Evolutionary conservation across 2,329 filamentous ascomycete genomes (phyloP).

Genomic region (Endoconidiophora polonica): DNA sequence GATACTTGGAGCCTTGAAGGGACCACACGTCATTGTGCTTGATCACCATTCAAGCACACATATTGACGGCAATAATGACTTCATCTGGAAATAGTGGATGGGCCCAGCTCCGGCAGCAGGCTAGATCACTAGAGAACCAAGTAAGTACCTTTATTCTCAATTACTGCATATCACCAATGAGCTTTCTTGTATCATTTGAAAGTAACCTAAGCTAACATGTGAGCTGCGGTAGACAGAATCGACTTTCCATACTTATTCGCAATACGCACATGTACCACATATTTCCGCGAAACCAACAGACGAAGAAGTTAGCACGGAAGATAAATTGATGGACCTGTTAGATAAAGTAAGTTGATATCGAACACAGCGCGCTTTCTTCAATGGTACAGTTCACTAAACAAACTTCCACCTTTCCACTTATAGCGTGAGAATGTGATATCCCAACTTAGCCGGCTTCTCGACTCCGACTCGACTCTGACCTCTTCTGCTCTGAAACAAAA

Average conservation of each 20-base stretch:
- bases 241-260: constrained; percentile 72
- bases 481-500: constrained; percentile 93
- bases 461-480: constrained; percentile 75
- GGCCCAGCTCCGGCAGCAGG: constrained; percentile 88
- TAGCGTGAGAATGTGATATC: constrained; percentile 68
- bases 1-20: constrained; percentile 9
- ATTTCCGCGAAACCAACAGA: constrained; percentile 71
- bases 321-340: constrained; percentile 68
- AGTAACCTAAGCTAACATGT: constrained; percentile 7
- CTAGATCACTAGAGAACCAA: constrained; percentile 75
- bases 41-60: not conserved
- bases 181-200: not conserved
- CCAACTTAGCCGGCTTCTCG: constrained; percentile 75
- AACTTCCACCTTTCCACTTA: not conserved
- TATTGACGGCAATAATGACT: constrained; percentile 8
- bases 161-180: no score
- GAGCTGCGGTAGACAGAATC: constrained; percentile 52
- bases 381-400: constrained; percentile 12
- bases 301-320: constrained; percentile 66
- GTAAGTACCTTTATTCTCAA: constrained; percentile 29
- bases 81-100: constrained; percentile 47
- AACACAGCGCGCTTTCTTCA: not conserved
- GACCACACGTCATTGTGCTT: constrained; percentile 9
- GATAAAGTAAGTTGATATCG: constrained; percentile 43
- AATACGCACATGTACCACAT: constrained; percentile 66